Evolutionary conservation across 2,329 filamentous ascomycete genomes (phyloP).

Genomic region (Pseudopithomyces maydicus): DNA sequence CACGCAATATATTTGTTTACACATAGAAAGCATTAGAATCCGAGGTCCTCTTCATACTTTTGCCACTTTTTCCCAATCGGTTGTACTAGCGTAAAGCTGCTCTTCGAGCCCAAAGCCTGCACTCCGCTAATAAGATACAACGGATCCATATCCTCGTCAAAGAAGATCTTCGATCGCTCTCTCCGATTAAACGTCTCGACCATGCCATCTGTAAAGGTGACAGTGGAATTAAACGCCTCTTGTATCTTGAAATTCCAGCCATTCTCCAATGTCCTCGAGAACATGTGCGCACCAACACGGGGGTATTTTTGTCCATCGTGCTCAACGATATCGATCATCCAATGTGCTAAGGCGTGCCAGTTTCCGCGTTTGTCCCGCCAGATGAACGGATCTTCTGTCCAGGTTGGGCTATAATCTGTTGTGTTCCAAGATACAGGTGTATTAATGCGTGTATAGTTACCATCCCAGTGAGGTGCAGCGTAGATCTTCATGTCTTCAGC

Average conservation of each 20-base stretch:
- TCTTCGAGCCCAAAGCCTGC: conserved; percentile 44
- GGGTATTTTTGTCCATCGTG: conserved; percentile 32
- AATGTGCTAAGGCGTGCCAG: conserved; percentile 43
- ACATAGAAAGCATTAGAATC: conserved; percentile 12
- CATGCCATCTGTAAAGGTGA: conserved; percentile 48
- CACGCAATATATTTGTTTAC: too few relatives aligned
- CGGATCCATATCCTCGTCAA: conserved; percentile 54
- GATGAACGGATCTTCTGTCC: conserved; percentile 42
- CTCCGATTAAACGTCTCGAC: conserved; percentile 49
- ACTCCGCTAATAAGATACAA: conserved; percentile 56
- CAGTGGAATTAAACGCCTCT: conserved; percentile 35
- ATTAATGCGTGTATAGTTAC: conserved; percentile 29
- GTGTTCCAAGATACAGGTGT: conserved; percentile 24
- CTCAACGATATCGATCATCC: conserved; percentile 37
- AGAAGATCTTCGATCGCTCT: conserved; percentile 57
- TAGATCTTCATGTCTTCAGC: conserved; percentile 47
- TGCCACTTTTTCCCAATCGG: conserved; percentile 34
- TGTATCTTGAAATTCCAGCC: conserved; percentile 40
- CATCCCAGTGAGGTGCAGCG: conserved; percentile 29
- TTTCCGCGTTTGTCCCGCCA: conserved; percentile 45
- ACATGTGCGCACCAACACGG: conserved; percentile 42
- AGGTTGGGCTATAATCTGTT: conserved; percentile 20
- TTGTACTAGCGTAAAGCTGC: conserved; percentile 51
- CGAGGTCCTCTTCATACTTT: conserved; percentile 16
- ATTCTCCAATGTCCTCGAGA: conserved; percentile 30